Base-by-base conservation (phyloP, 805 yeast species). In the Sungouiozyma ichnusensis region DNA sequence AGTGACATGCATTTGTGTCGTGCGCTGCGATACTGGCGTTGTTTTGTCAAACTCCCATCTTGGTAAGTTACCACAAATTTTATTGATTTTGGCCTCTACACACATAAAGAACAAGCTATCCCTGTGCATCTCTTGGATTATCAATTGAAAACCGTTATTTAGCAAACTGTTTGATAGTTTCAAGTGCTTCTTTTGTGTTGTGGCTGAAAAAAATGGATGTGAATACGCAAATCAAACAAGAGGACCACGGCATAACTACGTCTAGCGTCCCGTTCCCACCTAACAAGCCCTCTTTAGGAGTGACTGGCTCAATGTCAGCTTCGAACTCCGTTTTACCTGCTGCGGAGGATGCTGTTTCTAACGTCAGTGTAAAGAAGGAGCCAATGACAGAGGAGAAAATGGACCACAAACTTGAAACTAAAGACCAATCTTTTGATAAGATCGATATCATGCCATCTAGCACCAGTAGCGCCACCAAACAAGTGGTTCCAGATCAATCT, bases 401-500 rank as follows among this genome's bases (percentile, higher is more conserved):
- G 29, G 29, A 24, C 6, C 29, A 24, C 29, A 24, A 14, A 14
- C 17, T n/a, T 16, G 35, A 5, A 16, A n/a, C 15, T 7, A n/a
- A 14, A 7, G 35, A 33, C 13, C 35, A n/a, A 16, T 33, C 35
- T n/a, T 33, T 16, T 33, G 35, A n/a, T n/a, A 14, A 33, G 35
- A 16, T n/a, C 17, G 17, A 33, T n/a, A 33, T n/a, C 15, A 33
- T n/a, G 11, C 37, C 19, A 18, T 6, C 19, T 11, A 14, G 14
- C 9, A 19, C 36, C 15, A 15, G 14, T 8, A 20, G 36, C 19
- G 18, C 24, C 19, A 58, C 24, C 19, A 58, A 59, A 2, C 65
- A 60, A 43, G 48, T 49, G 5, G 35, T 62, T 33, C 66, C 66
- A 14, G 54, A 62, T 35, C 66, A 61, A 41, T 65, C 68, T 17